phyloP scores from a whole-genome alignment of 169 alveolate species.

The Babesia divergens region DNA sequence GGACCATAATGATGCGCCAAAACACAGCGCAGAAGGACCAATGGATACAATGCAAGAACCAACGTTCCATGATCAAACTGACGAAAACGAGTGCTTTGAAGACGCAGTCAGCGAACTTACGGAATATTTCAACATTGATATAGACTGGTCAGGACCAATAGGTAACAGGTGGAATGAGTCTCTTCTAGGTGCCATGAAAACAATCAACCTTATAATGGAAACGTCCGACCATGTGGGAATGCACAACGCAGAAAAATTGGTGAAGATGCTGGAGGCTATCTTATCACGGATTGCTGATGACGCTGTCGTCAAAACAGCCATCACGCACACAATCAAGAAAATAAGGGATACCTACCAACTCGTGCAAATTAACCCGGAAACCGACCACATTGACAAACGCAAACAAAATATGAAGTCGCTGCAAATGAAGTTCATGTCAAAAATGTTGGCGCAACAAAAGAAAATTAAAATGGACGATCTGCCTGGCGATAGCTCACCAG shows the following conservation, averaged over 20 bases:
- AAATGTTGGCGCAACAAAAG: slow-evolving; percentile 16
- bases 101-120: background rate
- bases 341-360: slow-evolving; percentile 4
- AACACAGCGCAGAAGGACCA: background rate
- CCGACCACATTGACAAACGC: background rate
- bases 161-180: slow-evolving; percentile 30
- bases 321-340: background rate
- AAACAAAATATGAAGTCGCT: slow-evolving; percentile 5
- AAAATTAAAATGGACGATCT: background rate
- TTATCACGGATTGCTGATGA: slow-evolving; percentile 3
- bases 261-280: background rate
- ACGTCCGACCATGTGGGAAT: background rate
- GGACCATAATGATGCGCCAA: background rate
- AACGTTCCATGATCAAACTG: background rate
- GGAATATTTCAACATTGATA: background rate
- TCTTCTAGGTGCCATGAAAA: slow-evolving; percentile 16
- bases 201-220: slow-evolving; percentile 3
- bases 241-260: background rate
- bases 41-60: background rate
- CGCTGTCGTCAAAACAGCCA: background rate
- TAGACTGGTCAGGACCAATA: background rate
- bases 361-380: background rate
- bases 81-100: background rate
- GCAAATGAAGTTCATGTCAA: slow-evolving; percentile 20
- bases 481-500: background rate